Evolutionary conservation across 129 eudicot species (phyloP).

Genomic region (Tanacetum coccineum): DNA sequence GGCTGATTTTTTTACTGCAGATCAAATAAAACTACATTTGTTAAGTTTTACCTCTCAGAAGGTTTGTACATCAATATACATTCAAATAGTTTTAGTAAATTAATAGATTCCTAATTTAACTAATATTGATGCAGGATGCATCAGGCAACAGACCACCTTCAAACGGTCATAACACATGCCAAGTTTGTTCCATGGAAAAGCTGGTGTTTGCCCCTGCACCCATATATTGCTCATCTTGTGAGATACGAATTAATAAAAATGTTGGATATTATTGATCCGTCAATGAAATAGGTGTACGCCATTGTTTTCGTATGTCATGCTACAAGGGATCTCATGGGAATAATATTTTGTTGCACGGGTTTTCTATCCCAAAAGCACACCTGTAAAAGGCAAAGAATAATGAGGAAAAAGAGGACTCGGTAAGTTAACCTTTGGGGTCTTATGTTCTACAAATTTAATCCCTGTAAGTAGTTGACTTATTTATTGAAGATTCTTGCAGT

Average conservation of each 20-base stretch:
- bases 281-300: conserved; percentile 34
- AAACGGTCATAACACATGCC: conserved; percentile 52
- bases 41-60: conserved; percentile 43
- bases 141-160: conserved; percentile 25
- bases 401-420: conserved; percentile 57
- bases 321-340: conserved; percentile 43
- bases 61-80: conserved; percentile 34
- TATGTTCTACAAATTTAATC: conserved; percentile 14
- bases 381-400: conserved; percentile 43
- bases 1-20: conserved; percentile 55
- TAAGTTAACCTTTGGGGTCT: conserved; percentile 28
- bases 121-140: conserved; percentile 30
- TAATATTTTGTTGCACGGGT: conserved; percentile 42
- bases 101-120: conserved; percentile 13
- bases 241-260: conserved; percentile 42
- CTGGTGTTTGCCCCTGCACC: conserved; percentile 60
- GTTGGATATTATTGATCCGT: conserved; percentile 41
- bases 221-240: conserved; percentile 63
- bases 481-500: conserved; percentile 43
- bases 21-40: conserved; percentile 55
- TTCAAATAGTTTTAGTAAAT: not conserved
- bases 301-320: conserved; percentile 58
- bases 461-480: conserved; percentile 1
- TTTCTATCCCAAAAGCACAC: conserved; percentile 40
- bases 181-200: conserved; percentile 52